These are phyloP conservation scores for Andrographis paniculata DNA, from an alignment of 305 asterid species.

Conservation along the genomic window DNA sequence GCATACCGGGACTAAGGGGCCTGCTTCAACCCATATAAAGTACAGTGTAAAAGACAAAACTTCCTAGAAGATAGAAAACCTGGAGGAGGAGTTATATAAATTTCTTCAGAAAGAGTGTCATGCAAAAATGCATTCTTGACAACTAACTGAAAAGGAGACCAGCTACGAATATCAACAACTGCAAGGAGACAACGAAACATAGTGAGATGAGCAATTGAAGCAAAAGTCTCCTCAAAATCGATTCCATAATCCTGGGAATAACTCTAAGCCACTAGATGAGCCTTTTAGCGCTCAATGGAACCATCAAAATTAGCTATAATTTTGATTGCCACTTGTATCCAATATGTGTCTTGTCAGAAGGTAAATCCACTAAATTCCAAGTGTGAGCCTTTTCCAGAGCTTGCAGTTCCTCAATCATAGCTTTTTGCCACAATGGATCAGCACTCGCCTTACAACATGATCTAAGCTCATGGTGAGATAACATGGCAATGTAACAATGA, in stretches of 20 bases:
- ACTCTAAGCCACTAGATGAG: not conserved
- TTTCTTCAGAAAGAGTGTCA: no score
- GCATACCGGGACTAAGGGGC: no score
- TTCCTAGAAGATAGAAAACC: no score
- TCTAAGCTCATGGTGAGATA: not conserved
- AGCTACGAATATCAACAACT: not conserved
- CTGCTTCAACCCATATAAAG: no score
- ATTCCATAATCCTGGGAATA: not conserved
- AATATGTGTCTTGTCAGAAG: not conserved
- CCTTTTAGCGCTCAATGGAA: not conserved
- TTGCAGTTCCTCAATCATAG: not conserved
- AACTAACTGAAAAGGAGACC: no score
- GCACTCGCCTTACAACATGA: not conserved
- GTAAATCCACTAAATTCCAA: not conserved
- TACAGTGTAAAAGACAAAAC: no score
- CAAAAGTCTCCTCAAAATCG: not conserved
- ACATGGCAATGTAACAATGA: not conserved
- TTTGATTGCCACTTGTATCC: not conserved
- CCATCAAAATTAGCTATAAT: not conserved
- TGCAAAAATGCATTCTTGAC: no score
- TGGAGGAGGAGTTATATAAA: no score
- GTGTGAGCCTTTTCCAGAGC: not conserved
- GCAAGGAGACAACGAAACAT: not conserved
- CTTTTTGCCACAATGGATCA: not conserved
- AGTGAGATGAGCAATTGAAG: not conserved